Percentiles rank a stretch among this genome's conserved stretches.
phyloP scores from a whole-genome alignment of 352 stramenopile species.

The Pythium monospermum region DNA sequence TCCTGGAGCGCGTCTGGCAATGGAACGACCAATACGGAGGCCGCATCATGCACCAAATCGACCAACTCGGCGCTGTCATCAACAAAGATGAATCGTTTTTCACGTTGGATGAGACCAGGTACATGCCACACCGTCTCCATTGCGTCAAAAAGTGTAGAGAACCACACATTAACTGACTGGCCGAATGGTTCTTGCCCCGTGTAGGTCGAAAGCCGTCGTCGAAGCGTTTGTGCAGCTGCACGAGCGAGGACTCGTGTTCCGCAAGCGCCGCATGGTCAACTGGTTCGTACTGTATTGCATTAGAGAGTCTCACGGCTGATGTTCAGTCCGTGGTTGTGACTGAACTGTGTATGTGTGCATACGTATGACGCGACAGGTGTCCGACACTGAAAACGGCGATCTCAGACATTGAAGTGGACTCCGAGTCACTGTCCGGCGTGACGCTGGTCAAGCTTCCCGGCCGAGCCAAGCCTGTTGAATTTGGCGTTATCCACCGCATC shows the following conservation, averaged over 20 bases:
- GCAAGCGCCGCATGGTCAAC: conserved; percentile 96
- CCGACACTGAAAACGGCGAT: conserved; percentile 94
- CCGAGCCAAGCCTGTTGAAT: conserved; percentile 61
- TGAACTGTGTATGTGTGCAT: not conserved
- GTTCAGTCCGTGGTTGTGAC: too few relatives aligned
- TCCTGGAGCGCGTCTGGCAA: conserved; percentile 95
- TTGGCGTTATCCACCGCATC: conserved; percentile 84
- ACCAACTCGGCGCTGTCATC: conserved; percentile 91
- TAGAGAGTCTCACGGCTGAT: too few relatives aligned
- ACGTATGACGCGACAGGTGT: conserved; percentile 30
- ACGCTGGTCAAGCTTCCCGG: conserved; percentile 77
- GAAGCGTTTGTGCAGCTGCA: conserved; percentile 87
- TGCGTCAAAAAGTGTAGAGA: conserved; percentile 23
- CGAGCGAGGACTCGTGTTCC: conserved; percentile 96
- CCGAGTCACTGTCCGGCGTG: conserved; percentile 92
- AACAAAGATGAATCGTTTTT: conserved; percentile 97
- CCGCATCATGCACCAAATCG: conserved; percentile 95
- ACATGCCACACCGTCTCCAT: conserved; percentile 50
- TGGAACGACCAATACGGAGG: conserved; percentile 98
- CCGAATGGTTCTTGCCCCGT: too few relatives aligned
- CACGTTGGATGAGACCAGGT: conserved; percentile 97
- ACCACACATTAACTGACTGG: not conserved
- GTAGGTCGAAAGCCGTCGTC: conserved; percentile 45
- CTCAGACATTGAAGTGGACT: conserved; percentile 97
- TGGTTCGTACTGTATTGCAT: conserved; percentile 92